Evolutionary conservation across 2,329 filamentous ascomycete species (phyloP).

Genomic region (Diaporthe vexans): DNA sequence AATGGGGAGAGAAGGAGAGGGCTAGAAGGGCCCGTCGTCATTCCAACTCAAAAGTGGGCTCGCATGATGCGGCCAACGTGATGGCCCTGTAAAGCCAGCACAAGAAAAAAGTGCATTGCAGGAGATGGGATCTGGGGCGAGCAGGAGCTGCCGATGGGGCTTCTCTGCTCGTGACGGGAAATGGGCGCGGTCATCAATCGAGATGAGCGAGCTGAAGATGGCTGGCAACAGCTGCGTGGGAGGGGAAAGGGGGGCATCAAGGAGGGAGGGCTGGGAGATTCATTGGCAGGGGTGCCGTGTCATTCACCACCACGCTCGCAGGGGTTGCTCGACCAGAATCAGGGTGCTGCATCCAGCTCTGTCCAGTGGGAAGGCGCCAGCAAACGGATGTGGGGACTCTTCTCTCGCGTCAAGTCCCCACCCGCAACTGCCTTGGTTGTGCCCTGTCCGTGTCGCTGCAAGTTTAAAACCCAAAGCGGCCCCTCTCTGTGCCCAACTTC

Average conservation of each 20-base stretch:
- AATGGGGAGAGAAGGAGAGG: background rate
- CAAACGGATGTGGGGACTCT: constrained; percentile 33
- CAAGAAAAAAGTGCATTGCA: constrained; percentile 19
- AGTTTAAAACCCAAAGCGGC: constrained; percentile 43
- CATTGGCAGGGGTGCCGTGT: constrained; percentile 33
- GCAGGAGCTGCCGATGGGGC: constrained; percentile 23
- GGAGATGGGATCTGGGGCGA: background rate
- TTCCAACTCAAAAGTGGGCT: constrained; percentile 46
- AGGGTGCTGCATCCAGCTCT: constrained; percentile 25
- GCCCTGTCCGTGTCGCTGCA: constrained; percentile 38
- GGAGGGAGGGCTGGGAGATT: constrained; percentile 31
- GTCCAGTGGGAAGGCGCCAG: constrained; percentile 39
- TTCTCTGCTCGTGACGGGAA: constrained; percentile 34
- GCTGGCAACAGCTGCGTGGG: background rate
- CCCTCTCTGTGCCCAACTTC: constrained; percentile 42
- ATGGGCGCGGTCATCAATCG: constrained; percentile 18
- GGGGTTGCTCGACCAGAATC: background rate
- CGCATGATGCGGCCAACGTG: constrained; percentile 58
- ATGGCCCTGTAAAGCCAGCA: constrained; percentile 51
- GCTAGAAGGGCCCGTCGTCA: constrained; percentile 32
- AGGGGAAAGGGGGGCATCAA: constrained; percentile 7
- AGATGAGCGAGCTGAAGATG: constrained; percentile 32
- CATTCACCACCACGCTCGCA: constrained; percentile 9
- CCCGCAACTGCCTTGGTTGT: constrained; percentile 25
- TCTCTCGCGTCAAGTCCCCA: constrained; percentile 19